Percentiles rank a stretch among this genome's conserved stretches.
Conservation (phyloP, 352 stramenopile species). For the Pythium aphanidermatum region DNA sequence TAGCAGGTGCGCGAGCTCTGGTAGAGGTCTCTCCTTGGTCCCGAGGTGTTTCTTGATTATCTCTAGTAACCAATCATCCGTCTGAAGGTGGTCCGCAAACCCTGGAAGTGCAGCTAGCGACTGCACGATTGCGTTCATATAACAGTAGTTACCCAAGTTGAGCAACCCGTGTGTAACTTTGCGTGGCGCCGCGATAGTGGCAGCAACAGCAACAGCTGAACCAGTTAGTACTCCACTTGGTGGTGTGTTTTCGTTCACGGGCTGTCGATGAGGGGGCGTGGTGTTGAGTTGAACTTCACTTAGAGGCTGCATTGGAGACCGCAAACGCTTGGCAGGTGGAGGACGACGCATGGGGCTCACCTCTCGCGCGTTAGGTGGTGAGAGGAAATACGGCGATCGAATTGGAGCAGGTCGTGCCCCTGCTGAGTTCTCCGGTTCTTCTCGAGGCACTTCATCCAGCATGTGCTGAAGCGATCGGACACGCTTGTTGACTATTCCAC, state of each 20-base stretch:
- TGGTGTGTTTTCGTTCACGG: neutral
- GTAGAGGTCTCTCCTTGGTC: conserved; percentile 20
- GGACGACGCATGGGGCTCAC: conserved; percentile 15
- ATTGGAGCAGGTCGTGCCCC: conserved; percentile 11
- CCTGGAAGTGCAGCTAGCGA: conserved; percentile 61
- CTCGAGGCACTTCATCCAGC: conserved; percentile 52
- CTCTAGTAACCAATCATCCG: conserved; percentile 49
- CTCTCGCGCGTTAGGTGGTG: conserved; percentile 15
- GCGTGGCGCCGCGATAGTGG: conserved; percentile 14
- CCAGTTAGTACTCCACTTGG: too few relatives aligned
- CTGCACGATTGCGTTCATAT: conserved; percentile 94
- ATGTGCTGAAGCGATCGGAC: conserved; percentile 73
- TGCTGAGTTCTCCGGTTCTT: conserved; percentile 22
- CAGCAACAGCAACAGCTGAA: neutral
- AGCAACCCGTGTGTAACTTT: conserved; percentile 84
- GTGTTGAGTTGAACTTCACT: conserved; percentile 17
- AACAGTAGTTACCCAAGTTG: conserved; percentile 92
- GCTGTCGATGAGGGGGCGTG: neutral
- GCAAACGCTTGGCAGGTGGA: conserved; percentile 12
- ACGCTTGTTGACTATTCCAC: conserved; percentile 54
- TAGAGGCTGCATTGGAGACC: conserved; percentile 7
- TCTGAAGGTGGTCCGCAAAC: conserved; percentile 44
- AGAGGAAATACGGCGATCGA: conserved; percentile 21
- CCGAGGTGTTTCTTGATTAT: conserved; percentile 52
- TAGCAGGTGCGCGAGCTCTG: conserved; percentile 42